Conservation (phyloP, 2,329 filamentous ascomycete genomes). For the Gliomastix tumulicola region DNA sequence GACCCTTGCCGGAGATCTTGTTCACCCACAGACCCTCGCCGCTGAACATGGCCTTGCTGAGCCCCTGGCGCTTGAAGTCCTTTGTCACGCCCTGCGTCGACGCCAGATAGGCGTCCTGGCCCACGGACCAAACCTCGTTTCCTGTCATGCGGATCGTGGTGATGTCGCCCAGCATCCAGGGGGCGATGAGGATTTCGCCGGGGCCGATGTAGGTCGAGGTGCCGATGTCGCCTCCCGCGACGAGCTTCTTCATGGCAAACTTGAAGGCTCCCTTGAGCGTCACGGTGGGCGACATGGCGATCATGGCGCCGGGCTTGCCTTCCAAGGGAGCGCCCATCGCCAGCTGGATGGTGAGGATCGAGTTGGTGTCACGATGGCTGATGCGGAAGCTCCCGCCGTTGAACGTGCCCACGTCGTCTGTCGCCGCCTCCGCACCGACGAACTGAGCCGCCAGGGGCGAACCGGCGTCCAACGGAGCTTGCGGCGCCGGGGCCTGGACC, state of each 20-base stretch:
- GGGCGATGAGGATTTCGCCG: constrained; percentile 81
- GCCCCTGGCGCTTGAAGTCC: constrained; percentile 77
- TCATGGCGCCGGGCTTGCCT: constrained; percentile 82
- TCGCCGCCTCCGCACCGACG: constrained; percentile 48
- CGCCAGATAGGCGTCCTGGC: constrained; percentile 80
- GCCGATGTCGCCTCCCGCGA: constrained; percentile 72
- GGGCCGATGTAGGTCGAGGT: constrained; percentile 81
- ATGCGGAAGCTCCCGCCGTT: constrained; percentile 94
- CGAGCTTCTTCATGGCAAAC: constrained; percentile 86
- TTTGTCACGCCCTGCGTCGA: constrained; percentile 82
- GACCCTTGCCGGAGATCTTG: constrained; percentile 71
- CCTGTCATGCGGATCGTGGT: constrained; percentile 70
- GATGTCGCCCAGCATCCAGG: constrained; percentile 75
- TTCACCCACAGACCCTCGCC: constrained; percentile 91
- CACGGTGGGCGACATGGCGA: constrained; percentile 87
- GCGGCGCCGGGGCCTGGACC: constrained; percentile 9
- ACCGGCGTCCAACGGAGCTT: constrained; percentile 18
- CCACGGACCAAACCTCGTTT: constrained; percentile 72
- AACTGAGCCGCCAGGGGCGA: constrained; percentile 49
- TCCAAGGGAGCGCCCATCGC: constrained; percentile 80
- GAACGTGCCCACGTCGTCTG: constrained; percentile 89
- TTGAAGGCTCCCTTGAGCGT: constrained; percentile 77
- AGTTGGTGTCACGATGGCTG: constrained; percentile 86
- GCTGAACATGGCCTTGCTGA: constrained; percentile 88
- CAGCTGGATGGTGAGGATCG: constrained; percentile 80